Base-by-base conservation (phyloP, 768 basidiomycete genomes). In the Cystofilobasidium macerans region DNA sequence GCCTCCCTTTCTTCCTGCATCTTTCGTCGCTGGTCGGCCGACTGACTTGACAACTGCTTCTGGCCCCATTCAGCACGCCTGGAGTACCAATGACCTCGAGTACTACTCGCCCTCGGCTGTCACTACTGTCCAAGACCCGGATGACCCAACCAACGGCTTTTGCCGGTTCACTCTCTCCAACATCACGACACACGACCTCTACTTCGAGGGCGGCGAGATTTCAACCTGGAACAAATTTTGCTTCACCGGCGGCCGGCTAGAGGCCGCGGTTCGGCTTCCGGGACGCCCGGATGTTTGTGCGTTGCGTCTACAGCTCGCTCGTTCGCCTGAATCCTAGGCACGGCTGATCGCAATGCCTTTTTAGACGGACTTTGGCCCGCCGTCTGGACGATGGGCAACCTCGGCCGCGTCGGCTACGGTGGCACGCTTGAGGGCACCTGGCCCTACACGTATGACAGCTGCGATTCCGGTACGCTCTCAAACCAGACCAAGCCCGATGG, bases 81-180 rank as follows among this genome's bases (percentile, higher is more conserved):
- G 57, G 57, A 16, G 22, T 2, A 58, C 57, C n/a, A 58, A 35
- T 30, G 58, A 60, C 38, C 22, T 76, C 73, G 88, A 95, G 76
- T 94, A 90, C 89, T 92, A 93, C 74, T 86, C 87, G 73, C 91
- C 92, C 0, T 35, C n/a, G 8, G 69, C 68, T 24, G 77, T 89
- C 58, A 86, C 82, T 6, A 97, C 93, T 8, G 78, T 54, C 51
- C 12, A 28, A 7, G 51, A 54, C 51, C 51, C 51, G 28, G 51
- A 54, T 11, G 51, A 54, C 51, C 2, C 2, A 3, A 14, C 77
- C 67, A 78, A 81, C 69, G 93, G 93, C 26, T 78, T 81, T 47
- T 81, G 95, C 42, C 81, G 86, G 69, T 84, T 95, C 72, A 89
- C 86, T 2, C 76, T 93, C 56, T 71, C 82, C 77, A 35, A 75